Conservation (phyloP, 495 filamentous ascomycete species). For the Chlorociboria aeruginascens region DNA sequence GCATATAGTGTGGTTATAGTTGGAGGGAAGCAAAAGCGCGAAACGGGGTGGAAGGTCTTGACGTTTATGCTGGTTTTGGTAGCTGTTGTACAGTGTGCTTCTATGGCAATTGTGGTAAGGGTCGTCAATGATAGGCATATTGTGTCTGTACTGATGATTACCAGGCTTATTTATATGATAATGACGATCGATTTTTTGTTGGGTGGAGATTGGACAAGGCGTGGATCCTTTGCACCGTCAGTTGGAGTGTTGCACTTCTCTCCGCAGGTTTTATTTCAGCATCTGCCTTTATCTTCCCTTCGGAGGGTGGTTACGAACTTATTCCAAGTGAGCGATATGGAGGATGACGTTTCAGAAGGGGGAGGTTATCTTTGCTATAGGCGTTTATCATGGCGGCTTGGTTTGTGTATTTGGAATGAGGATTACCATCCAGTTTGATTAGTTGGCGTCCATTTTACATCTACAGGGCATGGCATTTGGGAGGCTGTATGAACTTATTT, state of each 20-base stretch:
- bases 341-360: not conserved
- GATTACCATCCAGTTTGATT: too few relatives aligned
- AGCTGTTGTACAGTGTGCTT: constrained; percentile 49
- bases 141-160: constrained; percentile 1
- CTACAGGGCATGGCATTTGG: not conserved
- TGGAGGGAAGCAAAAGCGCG: constrained; percentile 65
- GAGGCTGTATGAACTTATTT: not conserved
- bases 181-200: constrained; percentile 74
- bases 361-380: not conserved
- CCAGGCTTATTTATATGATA: constrained; percentile 72
- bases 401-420: too few relatives aligned
- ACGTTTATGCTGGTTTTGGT: constrained; percentile 48
- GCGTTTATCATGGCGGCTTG: not conserved
- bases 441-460: too few relatives aligned
- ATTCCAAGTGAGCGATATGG: constrained; percentile 18
- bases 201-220: constrained; percentile 75
- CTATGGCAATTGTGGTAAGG: constrained; percentile 73
- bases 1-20: constrained; percentile 60
- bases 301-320: constrained; percentile 78
- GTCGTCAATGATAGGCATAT: not conserved
- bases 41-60: constrained; percentile 68
- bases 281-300: constrained; percentile 54
- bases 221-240: constrained; percentile 65
- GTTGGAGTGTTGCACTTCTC: constrained; percentile 53
- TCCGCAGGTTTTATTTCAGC: constrained; percentile 48